A percentile compares a stretch with the other conserved stretches of the same genome.
Conservation (phyloP, 1,284 basidiomycete genomes). For the Pseudozyma sp. region DNA sequence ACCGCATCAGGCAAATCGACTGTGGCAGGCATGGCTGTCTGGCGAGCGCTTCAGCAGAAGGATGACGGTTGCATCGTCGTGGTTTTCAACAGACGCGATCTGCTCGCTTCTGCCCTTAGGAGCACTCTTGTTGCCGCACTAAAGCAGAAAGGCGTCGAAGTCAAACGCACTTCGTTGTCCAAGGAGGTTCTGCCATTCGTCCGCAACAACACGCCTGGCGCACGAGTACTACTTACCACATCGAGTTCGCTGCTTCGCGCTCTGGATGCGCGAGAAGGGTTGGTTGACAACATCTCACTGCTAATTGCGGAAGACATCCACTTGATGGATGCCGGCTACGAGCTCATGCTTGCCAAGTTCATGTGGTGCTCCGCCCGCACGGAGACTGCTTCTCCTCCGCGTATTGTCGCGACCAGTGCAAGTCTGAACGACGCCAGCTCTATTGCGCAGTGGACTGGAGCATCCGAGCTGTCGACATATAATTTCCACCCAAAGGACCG, state of each 20-base stretch:
- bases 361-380: conserved; percentile 26
- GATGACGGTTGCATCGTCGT: conserved; percentile 21
- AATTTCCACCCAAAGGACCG: conserved; percentile 86
- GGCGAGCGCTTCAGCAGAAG: conserved; percentile 28
- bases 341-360: conserved; percentile 78
- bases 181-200: conserved; percentile 25
- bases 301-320: conserved; percentile 89
- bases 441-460: conserved; percentile 85
- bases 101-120: conserved; percentile 20
- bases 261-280: conserved; percentile 40
- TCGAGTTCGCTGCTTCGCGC: conserved; percentile 66
- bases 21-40: conserved; percentile 70
- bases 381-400: conserved; percentile 53
- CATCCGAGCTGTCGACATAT: conserved; percentile 77
- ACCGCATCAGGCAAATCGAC: conserved; percentile 84
- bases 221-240: conserved; percentile 68
- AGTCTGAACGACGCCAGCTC: conserved; percentile 85
- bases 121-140: conserved; percentile 19
- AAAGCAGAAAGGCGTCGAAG: conserved; percentile 35
- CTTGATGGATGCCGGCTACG: conserved; percentile 83
- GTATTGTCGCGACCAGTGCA: conserved; percentile 82
- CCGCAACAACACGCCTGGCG: conserved; percentile 9
- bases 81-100: conserved; percentile 22
- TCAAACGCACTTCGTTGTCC: conserved; percentile 28
- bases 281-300: conserved; percentile 68